Evolutionary conservation across 2,329 filamentous ascomycete genomes (phyloP).

Genomic region (Calonectria hongkongensis): DNA sequence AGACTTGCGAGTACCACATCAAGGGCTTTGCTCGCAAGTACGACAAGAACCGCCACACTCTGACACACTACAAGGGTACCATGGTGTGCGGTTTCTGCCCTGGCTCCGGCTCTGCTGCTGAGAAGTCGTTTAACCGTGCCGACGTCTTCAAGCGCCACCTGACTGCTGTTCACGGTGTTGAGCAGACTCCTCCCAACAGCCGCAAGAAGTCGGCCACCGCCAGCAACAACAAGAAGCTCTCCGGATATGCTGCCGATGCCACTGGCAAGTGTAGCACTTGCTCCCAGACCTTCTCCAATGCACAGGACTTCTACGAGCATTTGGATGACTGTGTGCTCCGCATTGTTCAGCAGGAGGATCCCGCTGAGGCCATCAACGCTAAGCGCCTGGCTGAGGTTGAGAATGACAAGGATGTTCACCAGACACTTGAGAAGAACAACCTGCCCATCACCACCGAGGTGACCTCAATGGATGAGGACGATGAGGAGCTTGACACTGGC

Average conservation of each 20-base stretch:
- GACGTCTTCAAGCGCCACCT: conserved; percentile 97
- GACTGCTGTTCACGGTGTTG: conserved; percentile 92
- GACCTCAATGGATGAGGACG: conserved; percentile 68
- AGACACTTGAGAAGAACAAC: conserved; percentile 79
- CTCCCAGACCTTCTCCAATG: conserved; percentile 90
- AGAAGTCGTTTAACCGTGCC: conserved; percentile 96
- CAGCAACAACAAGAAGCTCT: conserved; percentile 77
- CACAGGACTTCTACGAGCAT: conserved; percentile 99
- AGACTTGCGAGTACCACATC: conserved; percentile 91
- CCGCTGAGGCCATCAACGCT: conserved; percentile 80
- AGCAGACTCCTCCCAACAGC: conserved; percentile 94
- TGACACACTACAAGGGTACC: conserved; percentile 97
- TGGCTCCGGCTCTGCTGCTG: conserved; percentile 88
- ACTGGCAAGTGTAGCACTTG: conserved; percentile 98
- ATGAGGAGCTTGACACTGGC: conserved; percentile 69
- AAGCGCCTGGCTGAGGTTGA: conserved; percentile 79
- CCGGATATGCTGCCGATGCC: conserved; percentile 83
- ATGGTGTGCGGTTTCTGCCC: conserved; percentile 98
- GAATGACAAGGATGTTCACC: conserved; percentile 76
- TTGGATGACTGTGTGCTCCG: conserved; percentile 85
- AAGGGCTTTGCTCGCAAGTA: conserved; percentile 97
- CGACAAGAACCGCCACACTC: conserved; percentile 94
- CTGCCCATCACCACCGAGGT: conserved; percentile 68
- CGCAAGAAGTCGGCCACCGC: conserved; percentile 78
- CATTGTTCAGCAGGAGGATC: conserved; percentile 83